Evolutionary conservation across 2,329 filamentous ascomycete species (phyloP), one percentile per base, ranked within the genome.

Genomic region (Zarea fungicola): DNA sequence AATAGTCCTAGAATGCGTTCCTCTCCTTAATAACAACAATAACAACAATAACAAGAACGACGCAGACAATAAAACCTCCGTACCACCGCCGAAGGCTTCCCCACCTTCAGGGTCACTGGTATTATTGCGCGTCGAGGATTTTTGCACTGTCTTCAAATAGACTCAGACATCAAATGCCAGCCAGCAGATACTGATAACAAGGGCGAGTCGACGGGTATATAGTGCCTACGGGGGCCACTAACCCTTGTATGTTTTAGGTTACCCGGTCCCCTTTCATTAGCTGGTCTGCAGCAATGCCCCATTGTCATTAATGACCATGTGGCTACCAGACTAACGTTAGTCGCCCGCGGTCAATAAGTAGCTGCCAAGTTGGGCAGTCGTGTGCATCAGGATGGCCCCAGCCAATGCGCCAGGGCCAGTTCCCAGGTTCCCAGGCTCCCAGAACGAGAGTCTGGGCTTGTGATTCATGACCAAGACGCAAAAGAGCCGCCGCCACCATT

Each of bases 281-380:
- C 25, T 19, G 7, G 29, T 42, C 31, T 34, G 31, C 18, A 37
- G 35, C 35, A 47, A 40, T 37, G 40, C 29, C 40, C 39, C 47
- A 44, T 49, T 49, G 34, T 44, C 47, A 32, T 49, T 31, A 37
- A 32, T 42, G 47, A 49, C 47, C 29, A 16, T 23, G 41, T 40
- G 40, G 47, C 40, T 44, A 32, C 39, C 19, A 26, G 23, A 28
- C 41, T 49, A 49, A 26, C 34, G n/a, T n/a, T n/a, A 25, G 18
- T 49, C 47, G n/a, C n/a, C n/a, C n/a, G n/a, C n/a, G n/a, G n/a
- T n/a, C n/a, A n/a, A n/a, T 25, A 37, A 9, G 40, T 49, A 44
- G 41, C 47, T 44, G 40, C 40, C 47, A 40, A 49, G 47, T 49
- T 40, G 47, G 47, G 47, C 34, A 49, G 47, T 49, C 19, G 47